Evolutionary conservation across 1,284 basidiomycete species (phyloP).

Genomic region (Trichosporon coremiiforme): DNA sequence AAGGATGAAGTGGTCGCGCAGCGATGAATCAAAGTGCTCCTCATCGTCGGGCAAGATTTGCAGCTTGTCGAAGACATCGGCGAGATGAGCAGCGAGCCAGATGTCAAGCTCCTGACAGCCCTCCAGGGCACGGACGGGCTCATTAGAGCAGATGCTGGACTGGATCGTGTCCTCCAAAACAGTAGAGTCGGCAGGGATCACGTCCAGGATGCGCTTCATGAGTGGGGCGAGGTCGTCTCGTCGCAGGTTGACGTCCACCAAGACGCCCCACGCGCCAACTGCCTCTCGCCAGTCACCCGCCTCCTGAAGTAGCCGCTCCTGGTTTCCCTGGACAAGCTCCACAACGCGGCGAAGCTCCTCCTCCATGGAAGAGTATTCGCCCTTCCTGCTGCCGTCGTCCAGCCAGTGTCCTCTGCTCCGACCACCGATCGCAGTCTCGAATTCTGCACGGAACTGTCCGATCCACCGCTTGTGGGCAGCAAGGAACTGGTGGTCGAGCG

Average conservation of each 20-base stretch:
- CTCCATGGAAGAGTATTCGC: constrained; percentile 72
- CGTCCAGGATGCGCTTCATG: constrained; percentile 64
- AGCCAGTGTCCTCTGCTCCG: constrained; percentile 64
- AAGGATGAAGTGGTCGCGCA: constrained; percentile 75
- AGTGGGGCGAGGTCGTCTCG: constrained; percentile 80
- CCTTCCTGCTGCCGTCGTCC: constrained; percentile 54
- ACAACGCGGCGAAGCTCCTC: constrained; percentile 75
- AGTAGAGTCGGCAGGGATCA: constrained; percentile 75
- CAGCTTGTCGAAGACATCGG: constrained; percentile 73
- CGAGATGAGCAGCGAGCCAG: constrained; percentile 87
- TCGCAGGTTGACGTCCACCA: constrained; percentile 77
- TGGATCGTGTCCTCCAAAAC: constrained; percentile 76
- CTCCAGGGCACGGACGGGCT: constrained; percentile 65
- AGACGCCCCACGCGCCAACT: constrained; percentile 82
- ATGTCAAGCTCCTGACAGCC: constrained; percentile 71
- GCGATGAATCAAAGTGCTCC: constrained; percentile 66
- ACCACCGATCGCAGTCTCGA: constrained; percentile 65
- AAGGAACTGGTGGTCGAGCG: constrained; percentile 74
- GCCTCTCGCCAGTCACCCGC: constrained; percentile 91
- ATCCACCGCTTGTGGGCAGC: constrained; percentile 73
- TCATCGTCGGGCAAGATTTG: constrained; percentile 67
- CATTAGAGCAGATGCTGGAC: constrained; percentile 65
- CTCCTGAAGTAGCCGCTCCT: constrained; percentile 66
- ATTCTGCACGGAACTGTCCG: constrained; percentile 70
- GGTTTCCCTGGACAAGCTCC: constrained; percentile 69